These are phyloP conservation scores for Didymella pinodella DNA, from an alignment of 2,329 filamentous ascomycete genomes.

Conservation along the genomic window DNA sequence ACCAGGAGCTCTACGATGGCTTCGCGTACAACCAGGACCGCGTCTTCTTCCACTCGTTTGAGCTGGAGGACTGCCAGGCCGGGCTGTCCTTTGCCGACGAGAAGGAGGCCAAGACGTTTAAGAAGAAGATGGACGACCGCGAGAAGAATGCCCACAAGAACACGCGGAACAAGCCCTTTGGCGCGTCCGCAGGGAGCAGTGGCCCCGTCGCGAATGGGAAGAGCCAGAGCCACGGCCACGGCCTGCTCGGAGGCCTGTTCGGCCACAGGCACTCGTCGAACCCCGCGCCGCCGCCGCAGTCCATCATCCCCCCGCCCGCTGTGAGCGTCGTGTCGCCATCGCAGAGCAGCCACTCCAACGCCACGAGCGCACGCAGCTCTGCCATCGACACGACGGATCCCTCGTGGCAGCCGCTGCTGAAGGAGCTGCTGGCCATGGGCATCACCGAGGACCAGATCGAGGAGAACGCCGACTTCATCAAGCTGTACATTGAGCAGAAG, in stretches of 20 bases:
- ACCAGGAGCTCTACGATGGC: conserved; percentile 92
- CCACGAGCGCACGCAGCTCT: conserved; percentile 51
- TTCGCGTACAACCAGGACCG: conserved; percentile 97
- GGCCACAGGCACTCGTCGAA: conserved; percentile 58
- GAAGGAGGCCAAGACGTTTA: conserved; percentile 95
- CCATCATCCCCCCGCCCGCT: conserved; percentile 61
- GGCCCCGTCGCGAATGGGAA: conserved; percentile 40
- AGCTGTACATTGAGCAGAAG: conserved; percentile 70
- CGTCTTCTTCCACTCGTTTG: conserved; percentile 97
- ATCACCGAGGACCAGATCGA: conserved; percentile 74
- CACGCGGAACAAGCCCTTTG: conserved; percentile 79
- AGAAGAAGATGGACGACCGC: conserved; percentile 95
- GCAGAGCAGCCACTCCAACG: conserved; percentile 43
- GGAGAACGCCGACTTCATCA: conserved; percentile 73
- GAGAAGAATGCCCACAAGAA: conserved; percentile 95
- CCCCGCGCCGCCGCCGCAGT: conserved; percentile 54
- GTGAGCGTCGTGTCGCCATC: conserved; percentile 50
- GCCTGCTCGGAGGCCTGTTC: conserved; percentile 62
- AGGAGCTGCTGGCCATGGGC: conserved; percentile 69
- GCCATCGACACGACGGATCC: conserved; percentile 69
- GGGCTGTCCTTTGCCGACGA: conserved; percentile 94
- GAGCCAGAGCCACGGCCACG: conserved; percentile 54
- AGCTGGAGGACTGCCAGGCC: conserved; percentile 89
- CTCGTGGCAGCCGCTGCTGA: conserved; percentile 66
- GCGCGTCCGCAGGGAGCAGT: conserved; percentile 46